Base-by-base conservation (phyloP, 805 yeast genomes). In the Sungouiella blattae region DNA sequence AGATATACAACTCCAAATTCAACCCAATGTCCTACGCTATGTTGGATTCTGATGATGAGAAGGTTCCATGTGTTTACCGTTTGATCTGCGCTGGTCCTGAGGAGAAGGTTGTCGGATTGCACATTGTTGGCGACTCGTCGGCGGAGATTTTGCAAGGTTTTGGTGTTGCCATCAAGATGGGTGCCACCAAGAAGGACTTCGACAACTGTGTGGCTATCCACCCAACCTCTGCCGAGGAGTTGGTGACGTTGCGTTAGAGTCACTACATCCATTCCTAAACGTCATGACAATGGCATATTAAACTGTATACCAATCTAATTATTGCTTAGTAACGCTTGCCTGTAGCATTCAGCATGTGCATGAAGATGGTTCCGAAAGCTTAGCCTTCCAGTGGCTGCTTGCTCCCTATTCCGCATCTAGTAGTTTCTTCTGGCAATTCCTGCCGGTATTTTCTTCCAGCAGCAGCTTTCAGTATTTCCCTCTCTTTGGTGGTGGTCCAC, bases 131-230 rank as follows among this genome's bases (percentile, higher is more conserved):
- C 43, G 98, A 89, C 54, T 65, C 77, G 6, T 78, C 93, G 34
- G 79, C 95, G 21, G 99, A 93, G 64, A 89, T 93, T 40, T 73
- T 93, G 52, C 99, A 93, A 72, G 99, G 98, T 25, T 93, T 93
- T 55, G 98, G 98, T 40, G 98, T 89, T 36, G 98, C 98, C 33
- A 69, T 93, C 46, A 89, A 89, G 69, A 93, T 93, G 98, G 99
- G 99, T 22, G 98, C 98, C 27, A 93, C 99, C 24, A 93, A 93
- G 71, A 78, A 77, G 30, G 97, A 93, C 61, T 93, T 93, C 47
- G 99, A 93, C 65, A 80, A 69, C 60, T 86, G 94, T 69, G 98
- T 93, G 28, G 99, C 99, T 24, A 93, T 93, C 57, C 99, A 93
- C 60, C 99, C 99, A 44, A 93, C 98, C 2, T 79, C 94, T 47